These are phyloP conservation scores for Neurospora crassa DNA, from an alignment of 2,329 filamentous ascomycete species.

Conservation along the genomic window DNA sequence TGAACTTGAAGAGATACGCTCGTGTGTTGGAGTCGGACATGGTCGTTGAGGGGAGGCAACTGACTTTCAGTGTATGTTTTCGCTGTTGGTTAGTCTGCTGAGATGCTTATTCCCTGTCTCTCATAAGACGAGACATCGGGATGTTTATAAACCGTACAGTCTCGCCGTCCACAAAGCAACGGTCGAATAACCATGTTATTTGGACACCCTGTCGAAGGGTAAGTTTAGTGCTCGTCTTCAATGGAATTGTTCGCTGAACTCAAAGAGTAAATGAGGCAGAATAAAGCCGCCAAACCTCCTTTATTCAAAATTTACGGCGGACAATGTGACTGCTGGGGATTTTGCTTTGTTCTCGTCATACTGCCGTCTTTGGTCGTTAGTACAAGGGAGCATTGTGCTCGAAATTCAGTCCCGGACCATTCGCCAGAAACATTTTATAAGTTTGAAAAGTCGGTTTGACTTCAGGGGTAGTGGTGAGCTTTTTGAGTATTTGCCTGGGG, in stretches of 20 bases:
- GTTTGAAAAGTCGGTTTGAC: background rate
- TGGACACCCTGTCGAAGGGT: background rate
- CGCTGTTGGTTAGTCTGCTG: background rate
- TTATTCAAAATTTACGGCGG: background rate
- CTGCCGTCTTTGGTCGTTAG: background rate
- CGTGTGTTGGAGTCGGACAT: constrained; percentile 1
- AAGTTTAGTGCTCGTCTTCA: background rate
- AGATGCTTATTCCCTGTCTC: background rate
- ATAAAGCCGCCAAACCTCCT: background rate
- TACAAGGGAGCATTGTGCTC: background rate
- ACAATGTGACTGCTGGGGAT: background rate
- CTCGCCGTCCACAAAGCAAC: background rate
- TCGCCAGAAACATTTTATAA: background rate
- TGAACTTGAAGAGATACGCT: constrained; percentile 2
- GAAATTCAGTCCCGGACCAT: background rate
- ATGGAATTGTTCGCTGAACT: background rate
- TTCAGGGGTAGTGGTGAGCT: background rate
- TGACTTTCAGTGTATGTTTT: background rate
- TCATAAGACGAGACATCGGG: background rate
- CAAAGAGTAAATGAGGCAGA: background rate
- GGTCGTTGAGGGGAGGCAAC: background rate
- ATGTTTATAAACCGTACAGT: background rate
- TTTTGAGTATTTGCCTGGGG: background rate
- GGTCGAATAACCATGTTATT: background rate
- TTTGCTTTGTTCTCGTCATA: background rate